phyloP scores from a whole-genome alignment of 495 filamentous ascomycete genomes.

The Aspergillus saccharolyticus region DNA sequence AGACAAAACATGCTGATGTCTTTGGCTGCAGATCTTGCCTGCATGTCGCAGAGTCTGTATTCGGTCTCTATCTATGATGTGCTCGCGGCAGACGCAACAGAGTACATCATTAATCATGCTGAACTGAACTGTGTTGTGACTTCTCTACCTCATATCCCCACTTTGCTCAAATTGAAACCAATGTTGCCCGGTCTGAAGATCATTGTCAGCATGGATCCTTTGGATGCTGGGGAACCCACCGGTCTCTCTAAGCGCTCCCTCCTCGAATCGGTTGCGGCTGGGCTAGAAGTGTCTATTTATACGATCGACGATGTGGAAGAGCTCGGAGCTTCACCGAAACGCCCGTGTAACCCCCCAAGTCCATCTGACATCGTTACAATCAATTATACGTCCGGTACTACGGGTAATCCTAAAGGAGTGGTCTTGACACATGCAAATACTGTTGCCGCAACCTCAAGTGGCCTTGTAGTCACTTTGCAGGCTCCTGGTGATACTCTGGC shows the following conservation, averaged over 20 bases:
- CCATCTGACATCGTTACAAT: slow-evolving; percentile 82
- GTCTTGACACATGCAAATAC: slow-evolving; percentile 78
- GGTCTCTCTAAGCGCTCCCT: slow-evolving; percentile 76
- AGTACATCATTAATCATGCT: slow-evolving; percentile 94
- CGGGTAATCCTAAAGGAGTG: slow-evolving; percentile 91
- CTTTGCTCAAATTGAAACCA: slow-evolving; percentile 78
- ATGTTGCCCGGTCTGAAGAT: slow-evolving; percentile 75
- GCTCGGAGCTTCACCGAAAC: slow-evolving; percentile 62
- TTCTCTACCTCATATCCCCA: slow-evolving; percentile 78
- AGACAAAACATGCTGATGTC: not conserved
- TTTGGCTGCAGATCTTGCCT: slow-evolving; percentile 65
- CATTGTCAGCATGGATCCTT: slow-evolving; percentile 83
- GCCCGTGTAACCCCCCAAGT: slow-evolving; percentile 60
- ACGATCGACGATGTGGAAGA: slow-evolving; percentile 74
- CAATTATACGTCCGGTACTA: slow-evolving; percentile 97
- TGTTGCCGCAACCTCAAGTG: slow-evolving; percentile 62
- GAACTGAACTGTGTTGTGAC: slow-evolving; percentile 69
- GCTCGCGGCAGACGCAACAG: slow-evolving; percentile 79
- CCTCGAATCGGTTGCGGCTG: slow-evolving; percentile 65
- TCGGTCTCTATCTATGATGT: slow-evolving; percentile 97
- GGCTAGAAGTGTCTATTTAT: slow-evolving; percentile 69
- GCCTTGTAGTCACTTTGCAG: slow-evolving; percentile 48
- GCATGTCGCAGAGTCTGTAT: slow-evolving; percentile 82
- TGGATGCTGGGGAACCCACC: slow-evolving; percentile 71
- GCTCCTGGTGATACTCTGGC: slow-evolving; percentile 54